Percentiles rank a stretch among this genome's conserved stretches.
Conservation (phyloP, 805 yeast genomes). For the Spencermartinsiella europaea region DNA sequence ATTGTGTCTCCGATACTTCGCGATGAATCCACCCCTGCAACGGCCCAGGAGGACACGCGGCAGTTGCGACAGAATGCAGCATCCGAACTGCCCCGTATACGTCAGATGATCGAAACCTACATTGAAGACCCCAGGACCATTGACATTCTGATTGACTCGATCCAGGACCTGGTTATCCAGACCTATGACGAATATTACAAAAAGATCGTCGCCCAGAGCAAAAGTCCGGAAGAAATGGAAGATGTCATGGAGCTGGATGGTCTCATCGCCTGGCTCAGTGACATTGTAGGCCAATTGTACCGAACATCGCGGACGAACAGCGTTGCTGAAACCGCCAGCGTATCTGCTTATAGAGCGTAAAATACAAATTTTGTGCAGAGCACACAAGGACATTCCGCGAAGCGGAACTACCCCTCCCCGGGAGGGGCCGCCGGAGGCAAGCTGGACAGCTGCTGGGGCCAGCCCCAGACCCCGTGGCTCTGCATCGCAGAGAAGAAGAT, state of each 20-base stretch:
- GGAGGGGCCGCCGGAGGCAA: too few relatives aligned
- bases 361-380: too few relatives aligned
- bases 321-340: neutral
- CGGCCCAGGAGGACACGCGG: slow-evolving; percentile 32
- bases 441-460: too few relatives aligned
- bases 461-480: too few relatives aligned
- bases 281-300: slow-evolving; percentile 25
- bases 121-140: slow-evolving; percentile 52
- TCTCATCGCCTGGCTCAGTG: slow-evolving; percentile 45
- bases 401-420: too few relatives aligned
- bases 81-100: slow-evolving; percentile 51
- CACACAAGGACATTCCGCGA: too few relatives aligned
- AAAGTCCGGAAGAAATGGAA: slow-evolving; percentile 31
- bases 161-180: slow-evolving; percentile 54
- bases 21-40: slow-evolving; percentile 17
- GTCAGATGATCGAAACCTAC: slow-evolving; percentile 47
- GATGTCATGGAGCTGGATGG: slow-evolving; percentile 63
- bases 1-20: slow-evolving; percentile 45
- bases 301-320: neutral
- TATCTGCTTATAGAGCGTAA: neutral
- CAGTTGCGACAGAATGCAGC: slow-evolving; percentile 47
- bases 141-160: slow-evolving; percentile 54
- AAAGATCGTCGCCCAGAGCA: slow-evolving; percentile 27
- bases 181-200: slow-evolving; percentile 53
- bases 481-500: too few relatives aligned